phyloP scores from a whole-genome alignment of 1,284 basidiomycete genomes.

The Phylloporus sp. region DNA sequence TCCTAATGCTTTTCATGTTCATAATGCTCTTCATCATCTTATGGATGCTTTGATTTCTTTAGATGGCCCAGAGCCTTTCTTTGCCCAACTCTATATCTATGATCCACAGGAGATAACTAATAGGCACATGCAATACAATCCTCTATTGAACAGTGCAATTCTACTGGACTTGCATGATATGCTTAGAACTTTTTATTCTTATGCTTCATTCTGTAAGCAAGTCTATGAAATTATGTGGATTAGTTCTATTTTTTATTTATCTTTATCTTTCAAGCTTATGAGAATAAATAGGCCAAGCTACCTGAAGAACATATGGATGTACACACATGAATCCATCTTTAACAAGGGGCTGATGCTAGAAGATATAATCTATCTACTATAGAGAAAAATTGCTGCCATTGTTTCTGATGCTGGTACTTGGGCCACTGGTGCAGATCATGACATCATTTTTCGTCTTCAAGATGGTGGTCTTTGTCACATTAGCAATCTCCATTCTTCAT shows the following conservation, averaged over 20 bases:
- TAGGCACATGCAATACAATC: background rate
- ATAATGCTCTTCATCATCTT: background rate
- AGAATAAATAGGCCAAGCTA: background rate
- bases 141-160: background rate
- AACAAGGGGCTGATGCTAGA: constrained; percentile 15
- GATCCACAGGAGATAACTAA: background rate
- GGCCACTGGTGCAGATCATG: background rate
- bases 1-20: background rate
- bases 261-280: too few species aligned
- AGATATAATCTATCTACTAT: constrained; percentile 36
- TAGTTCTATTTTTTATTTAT: background rate
- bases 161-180: background rate
- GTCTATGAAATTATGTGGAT: constrained; percentile 26
- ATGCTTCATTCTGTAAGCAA: constrained; percentile 33
- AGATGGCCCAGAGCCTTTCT: background rate
- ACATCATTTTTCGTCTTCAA: constrained; percentile 13
- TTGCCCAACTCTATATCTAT: background rate
- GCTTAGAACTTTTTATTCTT: constrained; percentile 28
- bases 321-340: constrained; percentile 4
- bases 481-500: constrained; percentile 40
- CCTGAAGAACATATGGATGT: background rate
- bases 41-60: too few species aligned
- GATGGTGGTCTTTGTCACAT: constrained; percentile 26
- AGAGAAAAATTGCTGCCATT: constrained; percentile 23
- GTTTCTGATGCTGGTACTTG: constrained; percentile 27